Evolutionary conservation across 2,329 filamentous ascomycete species (phyloP).

Genomic region (Xylariales sp.): DNA sequence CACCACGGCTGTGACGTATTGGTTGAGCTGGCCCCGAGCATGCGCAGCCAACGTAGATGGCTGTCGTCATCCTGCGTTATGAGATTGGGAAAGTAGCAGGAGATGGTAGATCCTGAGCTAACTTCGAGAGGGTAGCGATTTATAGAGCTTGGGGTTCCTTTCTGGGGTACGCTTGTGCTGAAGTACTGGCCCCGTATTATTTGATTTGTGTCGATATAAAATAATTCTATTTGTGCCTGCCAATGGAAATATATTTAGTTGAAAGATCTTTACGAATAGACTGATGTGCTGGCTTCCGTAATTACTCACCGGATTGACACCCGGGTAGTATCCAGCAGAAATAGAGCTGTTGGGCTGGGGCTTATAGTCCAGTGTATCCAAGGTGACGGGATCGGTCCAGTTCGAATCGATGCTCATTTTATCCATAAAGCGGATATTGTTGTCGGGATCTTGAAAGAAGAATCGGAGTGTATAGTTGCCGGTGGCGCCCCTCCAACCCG

Average conservation of each 20-base stretch:
- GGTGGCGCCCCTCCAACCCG: slow-evolving; percentile 12
- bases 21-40: slow-evolving; percentile 11
- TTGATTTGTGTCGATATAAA: slow-evolving; percentile 15
- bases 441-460: slow-evolving; percentile 15
- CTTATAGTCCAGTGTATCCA: slow-evolving; percentile 14
- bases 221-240: slow-evolving; percentile 15
- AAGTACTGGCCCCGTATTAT: slow-evolving; percentile 15
- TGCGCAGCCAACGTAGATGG: slow-evolving; percentile 13
- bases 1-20: slow-evolving; percentile 14
- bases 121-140: slow-evolving; percentile 15
- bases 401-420: slow-evolving; percentile 11
- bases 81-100: slow-evolving; percentile 16
- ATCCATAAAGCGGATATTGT: slow-evolving; percentile 14
- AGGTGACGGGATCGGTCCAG: slow-evolving; percentile 13
- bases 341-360: slow-evolving; percentile 15
- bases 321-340: slow-evolving; percentile 13
- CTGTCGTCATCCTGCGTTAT: slow-evolving; percentile 15
- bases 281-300: no score
- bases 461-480: slow-evolving; percentile 14
- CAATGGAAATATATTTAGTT: neutral
- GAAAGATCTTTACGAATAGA: no score
- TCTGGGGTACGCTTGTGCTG: slow-evolving; percentile 8
- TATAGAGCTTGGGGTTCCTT: slow-evolving; percentile 13
- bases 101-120: slow-evolving; percentile 10
- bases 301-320: slow-evolving; percentile 11